Evolutionary conservation across 192 early-diverging fungal genomes (phyloP).

Genomic region (Thamnidium elegans): DNA sequence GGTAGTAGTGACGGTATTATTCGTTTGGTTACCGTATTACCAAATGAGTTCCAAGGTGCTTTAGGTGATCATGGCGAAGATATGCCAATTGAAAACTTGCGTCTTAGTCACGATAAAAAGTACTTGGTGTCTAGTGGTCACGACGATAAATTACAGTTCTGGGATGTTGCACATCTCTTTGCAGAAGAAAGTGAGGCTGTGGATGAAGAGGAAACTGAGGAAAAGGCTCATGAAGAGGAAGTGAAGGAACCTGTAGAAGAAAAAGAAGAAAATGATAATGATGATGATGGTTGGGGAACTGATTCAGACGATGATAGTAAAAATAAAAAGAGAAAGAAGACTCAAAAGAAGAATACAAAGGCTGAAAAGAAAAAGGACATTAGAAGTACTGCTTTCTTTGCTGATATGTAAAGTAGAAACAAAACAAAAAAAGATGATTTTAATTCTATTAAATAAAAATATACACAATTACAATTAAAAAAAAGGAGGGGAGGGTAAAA

Average conservation of each 20-base stretch:
- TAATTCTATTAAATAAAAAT: too few species aligned
- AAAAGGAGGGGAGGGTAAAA: background rate
- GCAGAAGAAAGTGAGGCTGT: conserved; percentile 45
- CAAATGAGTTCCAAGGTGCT: conserved; percentile 88
- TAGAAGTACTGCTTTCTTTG: conserved; percentile 15
- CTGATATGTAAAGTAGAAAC: conserved; percentile 16
- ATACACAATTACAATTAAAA: background rate
- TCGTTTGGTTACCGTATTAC: conserved; percentile 81
- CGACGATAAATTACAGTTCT: conserved; percentile 85
- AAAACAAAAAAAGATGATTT: too few species aligned
- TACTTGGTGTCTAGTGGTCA: conserved; percentile 82
- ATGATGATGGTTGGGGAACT: conserved; percentile 21
- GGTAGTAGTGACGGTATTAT: conserved; percentile 92
- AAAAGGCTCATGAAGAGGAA: conserved; percentile 40
- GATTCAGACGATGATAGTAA: conserved; percentile 16
- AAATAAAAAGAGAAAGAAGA: conserved; percentile 24
- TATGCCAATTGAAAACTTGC: conserved; percentile 85
- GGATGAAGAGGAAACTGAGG: conserved; percentile 44
- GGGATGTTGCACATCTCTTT: conserved; percentile 72
- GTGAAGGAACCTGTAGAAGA: conserved; percentile 13
- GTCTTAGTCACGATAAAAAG: conserved; percentile 66
- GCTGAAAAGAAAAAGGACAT: conserved; percentile 5
- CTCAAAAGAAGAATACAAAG: conserved; percentile 21
- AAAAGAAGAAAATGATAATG: conserved; percentile 27
- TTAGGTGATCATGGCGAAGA: conserved; percentile 83